Evolutionary conservation across 2,329 filamentous ascomycete genomes (phyloP), one percentile per base, ranked within the genome.

Genomic region (Penicillium hesseltinei): DNA sequence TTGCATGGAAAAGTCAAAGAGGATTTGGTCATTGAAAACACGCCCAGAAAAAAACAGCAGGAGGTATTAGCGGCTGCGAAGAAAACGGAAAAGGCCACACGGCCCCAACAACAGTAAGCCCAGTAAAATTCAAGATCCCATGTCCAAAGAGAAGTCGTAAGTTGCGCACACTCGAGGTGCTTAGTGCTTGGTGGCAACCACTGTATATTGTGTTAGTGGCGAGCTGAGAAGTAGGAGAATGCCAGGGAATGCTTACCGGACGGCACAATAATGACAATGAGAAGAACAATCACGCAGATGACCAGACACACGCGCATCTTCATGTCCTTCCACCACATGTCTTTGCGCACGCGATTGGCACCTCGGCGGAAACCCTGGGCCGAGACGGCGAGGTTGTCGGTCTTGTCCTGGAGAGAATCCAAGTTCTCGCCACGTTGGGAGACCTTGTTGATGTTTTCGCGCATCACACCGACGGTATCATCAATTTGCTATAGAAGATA

Each of bases 311-410:
- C 94, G 77, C 94, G 88, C 94, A 99, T 99, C 87, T 97, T 97
- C 91, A 97, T 96, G 74, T 97, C 93, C 85, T 97, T 97, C 93
- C 92, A 97, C 93, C 93, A 97, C 93, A 97, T 97, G 61, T 96
- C 88, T 83, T 92, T 93, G 77, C 94, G 88, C 68, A 99, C 93
- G 70, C 91, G 84, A 82, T 97, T 99, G 78, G 95, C 94, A 64
- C 94, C 93, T 66, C 92, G 88, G 71, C 92, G 91, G 85, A 99
- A 99, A 62, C 91, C 92, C 77, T 96, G 92, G 58, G 94, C 93
- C 36, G 92, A 96, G 62, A 88, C 86, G 59, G 92, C 92, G 66
- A 99, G 84, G 79, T 96, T 95, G 80, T 97, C 88, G 57, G 78
- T 97, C 84, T 96, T 96, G 77, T 94, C 89, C 80, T 96, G 90